Conservation (phyloP, 495 filamentous ascomycete species). For the Aspergillus panamensis region DNA sequence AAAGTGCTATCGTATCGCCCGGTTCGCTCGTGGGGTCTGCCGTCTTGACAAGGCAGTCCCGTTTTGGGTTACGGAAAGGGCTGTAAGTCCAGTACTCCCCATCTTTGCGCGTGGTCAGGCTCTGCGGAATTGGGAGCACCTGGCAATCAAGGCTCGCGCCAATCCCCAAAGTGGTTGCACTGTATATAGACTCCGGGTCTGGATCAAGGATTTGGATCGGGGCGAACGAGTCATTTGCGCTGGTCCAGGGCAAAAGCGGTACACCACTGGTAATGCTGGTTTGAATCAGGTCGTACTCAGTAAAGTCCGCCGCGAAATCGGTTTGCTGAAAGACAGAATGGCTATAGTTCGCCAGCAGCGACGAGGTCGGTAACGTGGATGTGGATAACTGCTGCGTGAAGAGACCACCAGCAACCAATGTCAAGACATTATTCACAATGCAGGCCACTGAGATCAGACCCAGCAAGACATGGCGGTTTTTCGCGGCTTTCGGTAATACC, state of each 20-base stretch:
- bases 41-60: slow-evolving; percentile 32
- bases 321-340: slow-evolving; percentile 30
- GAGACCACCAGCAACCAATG: slow-evolving; percentile 37
- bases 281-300: slow-evolving; percentile 41
- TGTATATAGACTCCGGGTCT: slow-evolving; percentile 29
- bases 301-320: slow-evolving; percentile 41
- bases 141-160: slow-evolving; percentile 32
- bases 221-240: slow-evolving; percentile 35
- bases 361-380: slow-evolving; percentile 26
- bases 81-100: slow-evolving; percentile 32
- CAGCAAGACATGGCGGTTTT: slow-evolving; percentile 32
- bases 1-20: slow-evolving; percentile 29
- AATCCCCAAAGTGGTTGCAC: slow-evolving; percentile 33
- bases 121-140: slow-evolving; percentile 19
- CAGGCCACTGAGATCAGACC: slow-evolving; percentile 36
- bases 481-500: slow-evolving; percentile 33
- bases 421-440: slow-evolving; percentile 34
- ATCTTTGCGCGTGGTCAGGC: slow-evolving; percentile 16
- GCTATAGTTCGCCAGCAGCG: slow-evolving; percentile 35
- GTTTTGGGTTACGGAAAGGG: slow-evolving; percentile 25
- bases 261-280: slow-evolving; percentile 40
- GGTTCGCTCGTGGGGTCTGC: slow-evolving; percentile 19
- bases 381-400: slow-evolving; percentile 37
- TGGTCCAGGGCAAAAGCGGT: slow-evolving; percentile 38
- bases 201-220: slow-evolving; percentile 29